Percentiles rank a stretch among this genome's conserved stretches.
These are phyloP conservation scores for Amanita exitialis DNA, from an alignment of 768 basidiomycete genomes.

Conservation along the genomic window DNA sequence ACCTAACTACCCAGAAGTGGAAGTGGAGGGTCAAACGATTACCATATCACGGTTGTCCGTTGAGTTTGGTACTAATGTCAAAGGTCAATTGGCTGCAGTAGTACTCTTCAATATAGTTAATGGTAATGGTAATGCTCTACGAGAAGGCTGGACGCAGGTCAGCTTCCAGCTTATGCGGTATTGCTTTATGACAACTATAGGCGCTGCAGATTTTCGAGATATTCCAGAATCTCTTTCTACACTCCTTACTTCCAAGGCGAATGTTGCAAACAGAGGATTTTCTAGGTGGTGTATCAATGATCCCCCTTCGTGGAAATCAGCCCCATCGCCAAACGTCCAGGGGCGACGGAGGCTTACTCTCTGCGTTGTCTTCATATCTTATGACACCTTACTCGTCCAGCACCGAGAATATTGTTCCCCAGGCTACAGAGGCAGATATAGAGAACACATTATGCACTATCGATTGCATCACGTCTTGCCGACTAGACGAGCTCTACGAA, in stretches of 20 bases:
- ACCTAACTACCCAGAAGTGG: slow-evolving; percentile 80
- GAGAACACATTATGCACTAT: slow-evolving; percentile 93
- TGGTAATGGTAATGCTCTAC: slow-evolving; percentile 85
- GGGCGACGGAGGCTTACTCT: slow-evolving; percentile 86
- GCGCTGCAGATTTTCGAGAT: slow-evolving; percentile 84
- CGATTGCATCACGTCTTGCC: slow-evolving; percentile 90
- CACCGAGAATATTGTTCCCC: slow-evolving; percentile 68
- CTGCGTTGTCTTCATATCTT: slow-evolving; percentile 89
- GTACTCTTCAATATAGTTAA: slow-evolving; percentile 97
- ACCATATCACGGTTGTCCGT: slow-evolving; percentile 91
- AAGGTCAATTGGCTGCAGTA: slow-evolving; percentile 92
- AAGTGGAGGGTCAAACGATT: slow-evolving; percentile 81
- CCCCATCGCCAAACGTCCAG: slow-evolving; percentile 52
- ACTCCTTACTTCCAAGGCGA: slow-evolving; percentile 80
- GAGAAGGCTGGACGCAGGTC: slow-evolving; percentile 93
- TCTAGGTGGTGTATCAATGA: slow-evolving; percentile 87
- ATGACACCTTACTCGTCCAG: slow-evolving; percentile 85
- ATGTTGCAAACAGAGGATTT: slow-evolving; percentile 99
- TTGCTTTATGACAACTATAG: not conserved
- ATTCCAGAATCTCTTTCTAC: slow-evolving; percentile 92
- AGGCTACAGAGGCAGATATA: slow-evolving; percentile 84
- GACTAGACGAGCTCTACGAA: slow-evolving; percentile 87
- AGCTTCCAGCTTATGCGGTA: slow-evolving; percentile 9
- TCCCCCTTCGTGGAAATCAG: slow-evolving; percentile 75
- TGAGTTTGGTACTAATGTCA: slow-evolving; percentile 90